Conservation (phyloP, 805 yeast species). For the Jamesozyma spencerorum region DNA sequence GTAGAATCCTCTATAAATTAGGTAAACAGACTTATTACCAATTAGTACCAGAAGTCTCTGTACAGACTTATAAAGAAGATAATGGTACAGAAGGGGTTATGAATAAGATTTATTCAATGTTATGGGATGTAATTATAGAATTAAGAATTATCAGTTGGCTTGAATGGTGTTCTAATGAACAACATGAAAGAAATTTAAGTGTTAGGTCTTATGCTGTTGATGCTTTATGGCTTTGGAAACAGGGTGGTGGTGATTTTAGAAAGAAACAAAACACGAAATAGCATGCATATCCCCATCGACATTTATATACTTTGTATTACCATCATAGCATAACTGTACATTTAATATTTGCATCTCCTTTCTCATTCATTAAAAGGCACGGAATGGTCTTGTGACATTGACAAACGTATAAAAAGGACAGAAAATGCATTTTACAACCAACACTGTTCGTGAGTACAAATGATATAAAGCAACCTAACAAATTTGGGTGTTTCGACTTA, state of each 20-base stretch:
- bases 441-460: too few relatives aligned
- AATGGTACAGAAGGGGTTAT: constrained; percentile 31
- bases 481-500: too few relatives aligned
- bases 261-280: constrained; percentile 5
- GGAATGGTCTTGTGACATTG: too few relatives aligned
- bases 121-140: constrained; percentile 66
- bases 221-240: constrained; percentile 83
- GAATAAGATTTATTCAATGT: constrained; percentile 33
- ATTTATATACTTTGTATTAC: too few relatives aligned
- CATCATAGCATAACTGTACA: too few relatives aligned
- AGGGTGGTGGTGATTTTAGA: constrained; percentile 35
- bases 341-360: neutral
- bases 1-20: constrained; percentile 75
- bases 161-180: constrained; percentile 59
- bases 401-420: too few relatives aligned
- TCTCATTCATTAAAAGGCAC: too few relatives aligned
- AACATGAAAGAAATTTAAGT: constrained; percentile 52
- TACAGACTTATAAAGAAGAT: constrained; percentile 31
- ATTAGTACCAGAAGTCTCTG: constrained; percentile 39
- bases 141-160: constrained; percentile 56
- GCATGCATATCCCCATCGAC: too few relatives aligned
- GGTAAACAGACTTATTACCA: constrained; percentile 52
- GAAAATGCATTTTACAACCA: too few relatives aligned
- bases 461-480: too few relatives aligned
- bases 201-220: constrained; percentile 79